Base-by-base conservation (phyloP, 2,329 filamentous ascomycete genomes). In the Claviceps maximensis region DNA sequence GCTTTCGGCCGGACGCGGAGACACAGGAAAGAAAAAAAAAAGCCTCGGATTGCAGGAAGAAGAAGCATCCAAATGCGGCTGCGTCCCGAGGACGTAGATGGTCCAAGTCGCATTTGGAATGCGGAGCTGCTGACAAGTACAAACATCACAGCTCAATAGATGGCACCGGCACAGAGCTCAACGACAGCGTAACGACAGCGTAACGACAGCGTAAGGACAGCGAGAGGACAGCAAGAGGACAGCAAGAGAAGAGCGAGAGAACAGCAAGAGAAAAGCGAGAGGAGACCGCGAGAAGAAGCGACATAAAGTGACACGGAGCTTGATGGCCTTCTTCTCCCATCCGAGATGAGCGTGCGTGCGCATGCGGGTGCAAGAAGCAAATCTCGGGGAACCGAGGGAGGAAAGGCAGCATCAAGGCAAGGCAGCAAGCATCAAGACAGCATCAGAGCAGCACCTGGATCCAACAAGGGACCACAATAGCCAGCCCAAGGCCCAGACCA, bases 141-240 rank as follows among this genome's bases (percentile, higher is more conserved):
- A 45, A 54, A 54, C 29, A 49, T 23, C 23, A 54, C 38, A 33
- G 46, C 45, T 49, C 53, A 51, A 45, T 40, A 46, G 36, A 54
- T 29, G 53, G 53, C 53, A 54, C 49, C 45, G 41, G 38, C 53
- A 51, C 49, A 23, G 46, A 38, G 36, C 47, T n/a, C n/a, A n/a
- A n/a, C n/a, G n/a, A n/a, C n/a, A n/a, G n/a, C n/a, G n/a, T n/a
- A n/a, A n/a, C n/a, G n/a, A n/a, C n/a, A n/a, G n/a, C n/a, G 21
- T 9, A n/a, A n/a, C n/a, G n/a, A n/a, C n/a, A n/a, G n/a, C n/a
- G n/a, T n/a, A n/a, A n/a, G n/a, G n/a, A n/a, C n/a, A n/a, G n/a
- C n/a, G 21, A 15, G 27, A 9, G 31, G n/a, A 41, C 21, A 25
- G 27, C 15, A 31, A 38, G 31, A 36, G 33, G 31, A 25, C 45